phyloP scores from a whole-genome alignment of 2,329 filamentous ascomycete genomes.

The Trichoderma breve region DNA sequence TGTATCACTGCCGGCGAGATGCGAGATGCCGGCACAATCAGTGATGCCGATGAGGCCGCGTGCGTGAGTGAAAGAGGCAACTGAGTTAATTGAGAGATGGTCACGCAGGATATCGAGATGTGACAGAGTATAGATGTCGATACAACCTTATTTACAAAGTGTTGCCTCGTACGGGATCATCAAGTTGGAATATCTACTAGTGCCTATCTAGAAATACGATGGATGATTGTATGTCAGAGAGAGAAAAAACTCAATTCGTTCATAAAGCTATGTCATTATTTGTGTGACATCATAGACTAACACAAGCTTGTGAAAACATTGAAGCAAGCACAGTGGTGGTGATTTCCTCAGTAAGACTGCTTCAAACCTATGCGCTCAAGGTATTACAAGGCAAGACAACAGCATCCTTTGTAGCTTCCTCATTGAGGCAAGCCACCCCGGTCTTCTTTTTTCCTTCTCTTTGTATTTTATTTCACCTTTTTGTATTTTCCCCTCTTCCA shows the following conservation, averaged over 20 bases:
- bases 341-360: neutral
- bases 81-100: neutral
- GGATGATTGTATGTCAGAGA: neutral
- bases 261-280: neutral
- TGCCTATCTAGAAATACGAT: neutral
- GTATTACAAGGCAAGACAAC: neutral
- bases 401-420: neutral
- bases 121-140: neutral
- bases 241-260: neutral
- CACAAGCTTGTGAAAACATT: neutral
- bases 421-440: neutral
- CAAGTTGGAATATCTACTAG: neutral
- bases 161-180: neutral
- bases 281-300: neutral
- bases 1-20: neutral
- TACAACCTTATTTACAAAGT: neutral
- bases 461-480: neutral
- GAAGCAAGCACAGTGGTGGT: neutral
- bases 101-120: conserved; percentile 5
- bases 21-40: neutral
- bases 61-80: neutral
- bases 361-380: neutral
- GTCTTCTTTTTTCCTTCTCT: neutral
- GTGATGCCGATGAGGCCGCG: conserved; percentile 3
- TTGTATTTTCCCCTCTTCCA: neutral